Evolutionary conservation across 768 basidiomycete species (phyloP), one percentile per base, ranked within the genome.

Genomic region (Amylocystis lapponica): DNA sequence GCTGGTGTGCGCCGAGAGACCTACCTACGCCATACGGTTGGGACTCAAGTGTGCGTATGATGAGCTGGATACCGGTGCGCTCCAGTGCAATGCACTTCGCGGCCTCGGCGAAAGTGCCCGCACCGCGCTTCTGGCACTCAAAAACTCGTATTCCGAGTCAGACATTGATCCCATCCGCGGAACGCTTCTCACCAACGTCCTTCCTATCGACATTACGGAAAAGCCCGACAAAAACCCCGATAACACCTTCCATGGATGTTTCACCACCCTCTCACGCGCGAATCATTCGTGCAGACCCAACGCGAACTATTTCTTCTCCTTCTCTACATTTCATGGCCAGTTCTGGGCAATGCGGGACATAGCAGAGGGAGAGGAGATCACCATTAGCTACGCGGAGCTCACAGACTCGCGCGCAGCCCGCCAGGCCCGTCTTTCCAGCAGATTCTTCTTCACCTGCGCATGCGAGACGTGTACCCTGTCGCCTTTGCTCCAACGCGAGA

Each of bases 291-390:
- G 39, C 20, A 19, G 23, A 4, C 39, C 39, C 5, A 31, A 30
- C 27, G 29, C 16, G 7, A 10, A 41, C 22, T 27, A 16, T 10
- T 7, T n/a, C 30, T 41, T 30, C 27, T 27, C 26, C 9, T 17
- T 11, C 16, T 8, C 10, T 6, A 19, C 27, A 5, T 30, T 30
- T 29, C 32, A 17, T 27, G 27, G 26, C 5, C 39, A 32, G 25
- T 19, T 36, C 25, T 8, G 19, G n/a, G 34, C 42, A 14, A 43
- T 30, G 25, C 34, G 27, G 4, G 42, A 43, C 26, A 43, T 43
- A 17, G 23, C 25, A 2, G 25, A 19, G 19, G 35, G 35, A 2
- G 42, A 43, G 35, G 33, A 43, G 17, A 43, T 43, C 34, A 43
- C 42, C 11, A 33, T 43, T 8, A 14, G 16, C n/a, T 43, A 43